These are phyloP conservation scores for Metschnikowia noctiluminum DNA, from an alignment of 805 yeast species.

Conservation along the genomic window DNA sequence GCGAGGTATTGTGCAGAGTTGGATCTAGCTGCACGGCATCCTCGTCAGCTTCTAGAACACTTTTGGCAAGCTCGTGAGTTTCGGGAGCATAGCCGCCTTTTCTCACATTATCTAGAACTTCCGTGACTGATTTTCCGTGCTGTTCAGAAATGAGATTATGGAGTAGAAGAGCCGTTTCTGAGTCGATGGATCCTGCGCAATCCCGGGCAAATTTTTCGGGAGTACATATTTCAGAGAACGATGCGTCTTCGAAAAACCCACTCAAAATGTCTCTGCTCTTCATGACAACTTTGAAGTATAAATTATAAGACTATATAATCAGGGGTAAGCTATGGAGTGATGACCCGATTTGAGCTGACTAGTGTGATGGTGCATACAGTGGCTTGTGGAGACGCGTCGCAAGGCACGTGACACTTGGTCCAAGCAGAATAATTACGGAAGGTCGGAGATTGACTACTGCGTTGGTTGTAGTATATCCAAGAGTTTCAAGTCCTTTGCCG, in stretches of 20 bases:
- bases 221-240: slow-evolving; percentile 3
- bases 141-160: slow-evolving; percentile 6
- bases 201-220: slow-evolving; percentile 5
- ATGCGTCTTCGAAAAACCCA: slow-evolving; percentile 6
- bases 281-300: not conserved
- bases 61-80: not conserved
- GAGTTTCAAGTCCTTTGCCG: no score
- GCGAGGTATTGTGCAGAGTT: not conserved
- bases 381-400: not conserved
- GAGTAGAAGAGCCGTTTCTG: slow-evolving; percentile 2
- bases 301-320: no score
- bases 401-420: not conserved
- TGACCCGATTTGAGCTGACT: not conserved
- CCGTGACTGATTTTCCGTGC: not conserved
- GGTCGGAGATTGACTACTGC: no score
- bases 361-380: not conserved
- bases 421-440: no score
- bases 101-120: not conserved
- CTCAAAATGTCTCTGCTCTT: slow-evolving; percentile 7
- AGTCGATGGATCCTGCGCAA: not conserved
- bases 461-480: no score
- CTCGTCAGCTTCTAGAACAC: not conserved
- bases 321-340: not conserved
- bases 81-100: slow-evolving; percentile 2
- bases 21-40: not conserved